Conservation (phyloP, 768 basidiomycete genomes). For the Psilocybe azurescens region DNA sequence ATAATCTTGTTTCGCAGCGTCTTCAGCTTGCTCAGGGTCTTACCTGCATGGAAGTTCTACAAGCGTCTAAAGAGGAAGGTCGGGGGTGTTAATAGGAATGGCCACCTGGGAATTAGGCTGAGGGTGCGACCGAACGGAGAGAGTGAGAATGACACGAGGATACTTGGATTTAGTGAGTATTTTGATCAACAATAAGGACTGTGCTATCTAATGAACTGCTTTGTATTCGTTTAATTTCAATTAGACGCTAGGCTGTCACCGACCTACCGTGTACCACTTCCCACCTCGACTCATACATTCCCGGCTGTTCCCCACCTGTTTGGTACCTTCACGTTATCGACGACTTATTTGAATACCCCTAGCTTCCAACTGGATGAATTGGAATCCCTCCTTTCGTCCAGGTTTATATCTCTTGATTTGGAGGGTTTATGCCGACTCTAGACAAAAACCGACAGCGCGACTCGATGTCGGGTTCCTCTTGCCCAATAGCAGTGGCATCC, state of each 20-base stretch:
- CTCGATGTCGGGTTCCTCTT: constrained; percentile 46
- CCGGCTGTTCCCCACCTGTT: constrained; percentile 69
- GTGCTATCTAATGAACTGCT: background rate
- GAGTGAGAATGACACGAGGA: constrained; percentile 23
- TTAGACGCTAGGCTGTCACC: constrained; percentile 14
- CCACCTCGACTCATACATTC: constrained; percentile 64
- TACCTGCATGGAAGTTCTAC: constrained; percentile 79
- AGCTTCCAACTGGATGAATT: constrained; percentile 78
- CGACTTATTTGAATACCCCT: constrained; percentile 69
- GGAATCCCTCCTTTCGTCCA: constrained; percentile 76
- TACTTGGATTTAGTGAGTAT: constrained; percentile 46
- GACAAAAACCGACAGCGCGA: constrained; percentile 67
- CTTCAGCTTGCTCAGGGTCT: constrained; percentile 72
- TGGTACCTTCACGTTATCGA: constrained; percentile 65
- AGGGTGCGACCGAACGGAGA: constrained; percentile 30
- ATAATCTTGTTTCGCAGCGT: constrained; percentile 83
- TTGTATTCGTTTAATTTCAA: background rate
- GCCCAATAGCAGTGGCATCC: constrained; percentile 24
- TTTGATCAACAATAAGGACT: background rate
- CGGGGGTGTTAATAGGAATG: constrained; percentile 34
- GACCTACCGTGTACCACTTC: constrained; percentile 32
- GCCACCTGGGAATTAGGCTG: constrained; percentile 32
- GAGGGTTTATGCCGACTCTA: constrained; percentile 76
- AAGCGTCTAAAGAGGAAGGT: constrained; percentile 58
- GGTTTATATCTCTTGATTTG: constrained; percentile 70